Evolutionary conservation across 2,329 filamentous ascomycete species (phyloP).

Genomic region (Xylariaceae sp.): DNA sequence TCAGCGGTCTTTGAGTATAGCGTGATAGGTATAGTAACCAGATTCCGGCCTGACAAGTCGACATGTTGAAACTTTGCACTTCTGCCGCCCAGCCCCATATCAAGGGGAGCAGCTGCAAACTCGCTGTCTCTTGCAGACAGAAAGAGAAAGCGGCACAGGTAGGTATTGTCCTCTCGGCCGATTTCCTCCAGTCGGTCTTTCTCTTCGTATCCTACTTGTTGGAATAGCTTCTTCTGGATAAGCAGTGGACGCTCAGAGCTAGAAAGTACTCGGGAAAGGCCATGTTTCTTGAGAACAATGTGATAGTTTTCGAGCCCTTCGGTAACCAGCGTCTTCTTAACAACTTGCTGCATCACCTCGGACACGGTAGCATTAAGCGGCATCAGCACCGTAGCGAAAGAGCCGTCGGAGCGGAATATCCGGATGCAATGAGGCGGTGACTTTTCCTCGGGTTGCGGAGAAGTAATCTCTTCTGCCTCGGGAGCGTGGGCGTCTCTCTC

Average conservation of each 20-base stretch:
- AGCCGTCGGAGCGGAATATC: constrained; percentile 89
- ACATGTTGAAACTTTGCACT: constrained; percentile 91
- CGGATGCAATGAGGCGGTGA: constrained; percentile 82
- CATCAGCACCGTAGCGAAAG: constrained; percentile 88
- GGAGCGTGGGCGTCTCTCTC: constrained; percentile 54
- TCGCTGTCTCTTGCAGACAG: constrained; percentile 84
- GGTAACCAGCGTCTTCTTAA: constrained; percentile 89
- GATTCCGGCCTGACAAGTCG: constrained; percentile 82
- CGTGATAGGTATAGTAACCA: constrained; percentile 91
- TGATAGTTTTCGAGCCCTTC: constrained; percentile 92
- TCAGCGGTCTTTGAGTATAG: constrained; percentile 88
- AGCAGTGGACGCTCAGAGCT: constrained; percentile 77
- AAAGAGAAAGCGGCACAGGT: constrained; percentile 93
- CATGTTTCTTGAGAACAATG: constrained; percentile 91
- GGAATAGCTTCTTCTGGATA: constrained; percentile 85
- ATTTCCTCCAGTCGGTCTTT: constrained; percentile 87
- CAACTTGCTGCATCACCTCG: constrained; percentile 84
- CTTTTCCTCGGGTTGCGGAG: constrained; percentile 70
- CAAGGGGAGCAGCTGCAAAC: constrained; percentile 68
- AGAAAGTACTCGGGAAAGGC: constrained; percentile 76
- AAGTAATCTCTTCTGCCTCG: constrained; percentile 65
- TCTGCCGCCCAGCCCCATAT: constrained; percentile 74
- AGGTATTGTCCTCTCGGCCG: constrained; percentile 94
- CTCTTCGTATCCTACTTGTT: constrained; percentile 87
- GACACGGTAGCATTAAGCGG: constrained; percentile 77